Evolutionary conservation across 2,329 filamentous ascomycete genomes (phyloP).

Genomic region (Colletotrichum theobromicola): DNA sequence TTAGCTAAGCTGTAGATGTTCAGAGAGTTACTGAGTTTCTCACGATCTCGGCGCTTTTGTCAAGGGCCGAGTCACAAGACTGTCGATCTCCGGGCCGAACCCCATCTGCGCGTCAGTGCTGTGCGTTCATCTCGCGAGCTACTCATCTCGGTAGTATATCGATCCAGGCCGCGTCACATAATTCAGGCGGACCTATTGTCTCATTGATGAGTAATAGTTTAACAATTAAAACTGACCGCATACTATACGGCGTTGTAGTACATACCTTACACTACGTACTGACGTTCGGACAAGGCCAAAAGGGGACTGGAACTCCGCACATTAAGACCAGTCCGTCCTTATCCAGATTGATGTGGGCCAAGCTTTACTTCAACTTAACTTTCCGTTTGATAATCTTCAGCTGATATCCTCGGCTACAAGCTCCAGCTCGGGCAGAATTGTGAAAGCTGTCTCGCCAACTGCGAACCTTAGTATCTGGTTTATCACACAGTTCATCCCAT

Average conservation of each 20-base stretch:
- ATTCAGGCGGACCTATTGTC: fast-evolving
- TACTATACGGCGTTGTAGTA: background rate
- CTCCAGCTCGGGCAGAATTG: background rate
- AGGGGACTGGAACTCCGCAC: background rate
- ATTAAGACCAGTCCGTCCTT: background rate
- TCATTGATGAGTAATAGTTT: fast-evolving
- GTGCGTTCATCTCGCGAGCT: background rate
- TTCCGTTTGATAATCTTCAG: background rate
- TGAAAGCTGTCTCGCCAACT: background rate
- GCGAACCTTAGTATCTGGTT: background rate
- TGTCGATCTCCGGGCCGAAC: fast-evolving
- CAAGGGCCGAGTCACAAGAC: background rate
- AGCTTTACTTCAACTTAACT: background rate
- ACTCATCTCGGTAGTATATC: background rate
- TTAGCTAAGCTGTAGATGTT: background rate
- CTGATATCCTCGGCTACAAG: background rate
- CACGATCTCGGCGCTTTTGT: background rate
- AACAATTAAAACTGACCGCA: background rate
- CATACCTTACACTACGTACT: background rate
- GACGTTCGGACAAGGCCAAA: background rate
- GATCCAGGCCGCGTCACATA: background rate
- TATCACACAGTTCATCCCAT: background rate
- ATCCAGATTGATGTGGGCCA: background rate
- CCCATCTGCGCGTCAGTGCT: fast-evolving
- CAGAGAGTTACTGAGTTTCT: background rate